phyloP scores from a whole-genome alignment of 208 protist species.

The Crithidia bombi region DNA sequence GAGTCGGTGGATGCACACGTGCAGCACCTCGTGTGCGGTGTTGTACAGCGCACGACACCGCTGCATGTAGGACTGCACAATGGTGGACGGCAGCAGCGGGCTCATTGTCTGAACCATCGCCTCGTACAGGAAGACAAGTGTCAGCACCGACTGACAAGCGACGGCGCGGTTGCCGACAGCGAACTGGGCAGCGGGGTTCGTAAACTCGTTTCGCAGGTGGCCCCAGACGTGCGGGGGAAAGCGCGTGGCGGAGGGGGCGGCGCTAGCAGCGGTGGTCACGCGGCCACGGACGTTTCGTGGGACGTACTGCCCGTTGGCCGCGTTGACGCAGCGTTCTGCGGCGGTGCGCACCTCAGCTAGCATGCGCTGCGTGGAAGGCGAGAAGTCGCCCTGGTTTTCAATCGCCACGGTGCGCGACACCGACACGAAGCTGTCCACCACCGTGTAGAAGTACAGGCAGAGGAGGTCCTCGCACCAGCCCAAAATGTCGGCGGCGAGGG shows the following conservation, averaged over 20 bases:
- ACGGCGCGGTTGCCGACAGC: constrained; percentile 63
- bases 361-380: constrained; percentile 41
- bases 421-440: constrained; percentile 88
- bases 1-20: constrained; percentile 81
- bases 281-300: constrained; percentile 21
- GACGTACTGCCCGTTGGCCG: constrained; percentile 36
- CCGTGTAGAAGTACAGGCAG: constrained; percentile 77
- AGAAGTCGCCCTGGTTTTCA: constrained; percentile 79
- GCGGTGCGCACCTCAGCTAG: constrained; percentile 55
- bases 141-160: constrained; percentile 63
- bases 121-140: constrained; percentile 68
- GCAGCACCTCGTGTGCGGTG: constrained; percentile 70
- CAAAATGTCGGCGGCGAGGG: constrained; percentile 71
- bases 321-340: constrained; percentile 48
- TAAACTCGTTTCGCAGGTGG: constrained; percentile 55
- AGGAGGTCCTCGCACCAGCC: constrained; percentile 75
- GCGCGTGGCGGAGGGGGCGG: constrained; percentile 5
- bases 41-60: constrained; percentile 52
- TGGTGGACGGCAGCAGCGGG: constrained; percentile 55
- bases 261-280: constrained; percentile 3
- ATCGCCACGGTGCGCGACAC: constrained; percentile 72
- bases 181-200: constrained; percentile 64
- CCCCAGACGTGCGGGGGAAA: constrained; percentile 79
- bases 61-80: constrained; percentile 42
- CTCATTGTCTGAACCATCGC: constrained; percentile 55